These are phyloP conservation scores for Aciculosporium take DNA, from an alignment of 2,329 filamentous ascomycete genomes.

Conservation along the genomic window DNA sequence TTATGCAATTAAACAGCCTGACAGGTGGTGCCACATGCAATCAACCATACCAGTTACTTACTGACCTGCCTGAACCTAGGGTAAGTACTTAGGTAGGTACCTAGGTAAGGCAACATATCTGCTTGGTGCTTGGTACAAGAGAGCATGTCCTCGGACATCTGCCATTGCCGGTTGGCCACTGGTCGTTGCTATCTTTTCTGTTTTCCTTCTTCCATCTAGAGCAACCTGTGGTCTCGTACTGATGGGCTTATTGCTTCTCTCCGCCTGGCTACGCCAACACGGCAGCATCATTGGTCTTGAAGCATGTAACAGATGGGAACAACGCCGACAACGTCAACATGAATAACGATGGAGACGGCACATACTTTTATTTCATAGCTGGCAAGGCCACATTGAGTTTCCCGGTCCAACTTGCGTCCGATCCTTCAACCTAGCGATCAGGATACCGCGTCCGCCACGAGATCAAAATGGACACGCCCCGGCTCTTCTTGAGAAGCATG, in stretches of 20 bases:
- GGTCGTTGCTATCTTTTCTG: neutral
- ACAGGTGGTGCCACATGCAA: too few relatives aligned
- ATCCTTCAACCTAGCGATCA: neutral
- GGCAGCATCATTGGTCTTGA: neutral
- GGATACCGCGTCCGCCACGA: neutral
- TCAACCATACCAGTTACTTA: too few relatives aligned
- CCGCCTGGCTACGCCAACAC: neutral
- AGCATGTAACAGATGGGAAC: neutral
- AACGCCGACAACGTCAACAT: neutral
- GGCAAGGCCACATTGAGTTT: neutral
- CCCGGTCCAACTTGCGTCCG: neutral
- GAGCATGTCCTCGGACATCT: neutral
- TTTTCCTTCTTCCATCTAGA: neutral
- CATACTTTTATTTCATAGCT: neutral
- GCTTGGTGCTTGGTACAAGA: neutral
- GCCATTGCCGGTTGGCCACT: neutral
- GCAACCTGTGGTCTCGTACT: neutral
- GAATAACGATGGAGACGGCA: neutral
- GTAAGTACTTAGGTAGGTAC: too few relatives aligned
- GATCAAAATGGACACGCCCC: too few relatives aligned
- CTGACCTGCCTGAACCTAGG: too few relatives aligned
- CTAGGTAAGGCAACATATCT: too few relatives aligned
- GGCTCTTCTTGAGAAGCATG: neutral
- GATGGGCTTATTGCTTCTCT: neutral
- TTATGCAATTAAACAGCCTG: too few relatives aligned